phyloP scores from a whole-genome alignment of 2,329 filamentous ascomycete genomes.

The Fusarium brachygibbosum region DNA sequence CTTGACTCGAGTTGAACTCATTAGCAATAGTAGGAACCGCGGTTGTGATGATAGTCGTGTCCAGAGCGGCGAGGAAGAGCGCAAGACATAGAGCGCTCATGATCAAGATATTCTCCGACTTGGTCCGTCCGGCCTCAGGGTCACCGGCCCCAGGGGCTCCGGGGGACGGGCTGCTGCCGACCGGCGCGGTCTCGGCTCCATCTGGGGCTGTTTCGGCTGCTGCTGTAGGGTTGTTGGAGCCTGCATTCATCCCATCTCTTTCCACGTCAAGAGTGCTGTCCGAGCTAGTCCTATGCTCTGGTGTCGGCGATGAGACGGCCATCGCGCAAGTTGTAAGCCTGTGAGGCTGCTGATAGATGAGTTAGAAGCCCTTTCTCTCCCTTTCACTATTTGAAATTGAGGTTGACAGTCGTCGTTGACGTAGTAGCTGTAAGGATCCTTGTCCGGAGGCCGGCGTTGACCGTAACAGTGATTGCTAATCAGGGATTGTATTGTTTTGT shows the following conservation, averaged over 20 bases:
- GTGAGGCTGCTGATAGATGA: neutral
- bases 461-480: constrained; percentile 42
- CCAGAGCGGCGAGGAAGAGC: constrained; percentile 68
- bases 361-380: neutral
- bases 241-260: constrained; percentile 36
- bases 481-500: constrained; percentile 7
- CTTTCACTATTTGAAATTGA: neutral
- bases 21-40: constrained; percentile 74
- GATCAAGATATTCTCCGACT: constrained; percentile 56
- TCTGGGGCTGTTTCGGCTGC: constrained; percentile 23
- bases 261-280: constrained; percentile 50
- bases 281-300: constrained; percentile 48
- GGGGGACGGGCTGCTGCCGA: constrained; percentile 23
- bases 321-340: constrained; percentile 27
- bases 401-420: constrained; percentile 22
- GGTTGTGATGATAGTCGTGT: constrained; percentile 75
- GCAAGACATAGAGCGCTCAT: constrained; percentile 59
- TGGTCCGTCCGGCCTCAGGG: constrained; percentile 56
- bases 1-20: constrained; percentile 74
- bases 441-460: constrained; percentile 37
- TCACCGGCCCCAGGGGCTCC: constrained; percentile 35
- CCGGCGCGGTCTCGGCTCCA: constrained; percentile 22
- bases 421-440: constrained; percentile 24
- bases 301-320: constrained; percentile 23
- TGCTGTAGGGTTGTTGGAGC: constrained; percentile 3